Base-by-base conservation (phyloP, 441 rosid genomes). In the Brassica hybrid region DNA sequence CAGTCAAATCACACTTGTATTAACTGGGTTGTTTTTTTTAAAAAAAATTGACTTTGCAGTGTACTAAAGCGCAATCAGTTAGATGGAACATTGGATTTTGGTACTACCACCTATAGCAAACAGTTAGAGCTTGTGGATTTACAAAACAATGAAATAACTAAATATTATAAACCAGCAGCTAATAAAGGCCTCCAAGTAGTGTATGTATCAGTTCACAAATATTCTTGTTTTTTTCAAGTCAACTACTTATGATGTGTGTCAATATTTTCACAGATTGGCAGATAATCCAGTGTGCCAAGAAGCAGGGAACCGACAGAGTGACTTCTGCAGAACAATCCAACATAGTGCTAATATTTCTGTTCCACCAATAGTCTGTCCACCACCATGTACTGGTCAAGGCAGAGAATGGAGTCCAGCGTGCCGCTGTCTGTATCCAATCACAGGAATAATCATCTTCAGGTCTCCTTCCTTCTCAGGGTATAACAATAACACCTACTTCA, bases 381-480 rank as follows among this genome's bases (percentile, higher is more conserved):
- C 9, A 23, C 9, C n/a, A 5, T 90, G 96, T 81, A n/a, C n/a
- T n/a, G 23, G 41, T 63, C 27, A 77, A 0, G 71, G 52, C 57
- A 84, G 66, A 74, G 76, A 27, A 69, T 81, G 89, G 25, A 88
- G 89, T 82, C 91, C 94, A 38, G 75, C 7, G 12, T 90, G 95
- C 36, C 25, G 6, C 3, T 90, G 91, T 60, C 73, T 75, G 38
- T 69, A 81, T 82, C 93, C 99, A 48, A 78, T 82, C 73, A 84
- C 56, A 11, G 99, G 99, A 75, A 60, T 7, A 32, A 34, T 95
- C 67, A 5, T 4, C 19, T 89, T 95, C 77, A 85, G 90, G 71
- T 86, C 91, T 73, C 80, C 94, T 83, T 75, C 85, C 14, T 93
- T 93, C 83, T 88, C 97, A 14, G 77, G 77, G 80, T 81, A 79